Evolutionary conservation across 352 stramenopile genomes (phyloP).

Genomic region (Globisporangium apiculatum): DNA sequence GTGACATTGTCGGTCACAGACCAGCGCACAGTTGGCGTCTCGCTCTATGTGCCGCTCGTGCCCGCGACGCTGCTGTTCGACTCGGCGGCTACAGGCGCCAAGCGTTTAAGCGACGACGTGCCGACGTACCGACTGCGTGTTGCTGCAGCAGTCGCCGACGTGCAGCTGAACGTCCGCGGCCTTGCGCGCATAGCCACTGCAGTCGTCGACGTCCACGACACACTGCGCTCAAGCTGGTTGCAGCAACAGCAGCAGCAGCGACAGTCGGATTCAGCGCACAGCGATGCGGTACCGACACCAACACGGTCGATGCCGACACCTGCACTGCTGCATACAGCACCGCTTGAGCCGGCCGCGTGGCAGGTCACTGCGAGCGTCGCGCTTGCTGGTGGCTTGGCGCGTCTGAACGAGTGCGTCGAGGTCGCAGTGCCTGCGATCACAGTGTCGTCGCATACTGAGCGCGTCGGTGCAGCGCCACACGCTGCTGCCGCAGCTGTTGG

Average conservation of each 20-base stretch:
- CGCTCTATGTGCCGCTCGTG: slow-evolving; percentile 7
- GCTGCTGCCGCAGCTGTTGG: not conserved
- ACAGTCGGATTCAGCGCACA: not conserved
- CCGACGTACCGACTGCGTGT: slow-evolving; percentile 5
- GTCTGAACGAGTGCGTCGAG: slow-evolving; percentile 11
- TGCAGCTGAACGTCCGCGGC: slow-evolving; percentile 8
- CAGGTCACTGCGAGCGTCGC: slow-evolving; percentile 1
- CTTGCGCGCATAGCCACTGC: not conserved
- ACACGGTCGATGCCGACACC: not conserved
- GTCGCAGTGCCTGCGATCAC: slow-evolving; percentile 5
- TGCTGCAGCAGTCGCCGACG: not conserved
- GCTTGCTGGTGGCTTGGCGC: not conserved
- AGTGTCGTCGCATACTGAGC: slow-evolving; percentile 1
- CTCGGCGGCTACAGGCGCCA: not conserved
- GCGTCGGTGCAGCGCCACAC: too few species aligned
- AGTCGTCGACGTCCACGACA: not conserved
- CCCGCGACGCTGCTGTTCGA: slow-evolving; percentile 3
- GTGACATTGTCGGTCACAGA: slow-evolving; percentile 6
- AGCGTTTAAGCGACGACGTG: not conserved
- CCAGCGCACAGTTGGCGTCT: not conserved
- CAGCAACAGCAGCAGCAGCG: not conserved
- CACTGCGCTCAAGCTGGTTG: not conserved
- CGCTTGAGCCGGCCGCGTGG: slow-evolving; percentile 6
- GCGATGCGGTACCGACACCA: not conserved
- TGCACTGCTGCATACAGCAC: not conserved